Base-by-base conservation (phyloP, 257 asterid genomes). In the Petunia secreta region DNA sequence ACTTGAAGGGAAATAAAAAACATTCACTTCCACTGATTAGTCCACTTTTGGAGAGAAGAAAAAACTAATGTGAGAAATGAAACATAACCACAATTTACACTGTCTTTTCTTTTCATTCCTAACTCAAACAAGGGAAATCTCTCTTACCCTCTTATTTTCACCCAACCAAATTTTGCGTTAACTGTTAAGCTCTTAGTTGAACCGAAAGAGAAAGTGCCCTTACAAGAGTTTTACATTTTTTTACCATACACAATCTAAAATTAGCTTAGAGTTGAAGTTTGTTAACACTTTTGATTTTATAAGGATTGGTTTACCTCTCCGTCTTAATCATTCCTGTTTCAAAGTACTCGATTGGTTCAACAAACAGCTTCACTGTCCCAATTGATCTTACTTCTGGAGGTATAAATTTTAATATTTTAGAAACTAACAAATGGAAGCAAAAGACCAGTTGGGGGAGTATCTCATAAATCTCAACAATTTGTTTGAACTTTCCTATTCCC, bases 371-470 rank as follows among this genome's bases (percentile, higher is more conserved):
- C 15, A 43, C n/a, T 43, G 39, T 8, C 75, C 75, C 54, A 41
- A 67, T 41, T 41, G 11, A n/a, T 54, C 14, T 67, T 67, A 54
- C 39, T 41, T 43, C 55, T 66, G 0, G 36, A 66, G 36, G 75
- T 66, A 34, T 15, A 39, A 67, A 15, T 15, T n/a, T 67, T 67
- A 41, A 2, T 3, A n/a, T n/a, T 15, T 54, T 67, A 8, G 0
- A 67, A 67, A 67, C 39, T 43, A 67, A 67, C 15, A 67, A 67
- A 67, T 43, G 50, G 8, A 67, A 67, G 75, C n/a, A 67, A n/a
- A 67, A 66, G 8, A 67, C 38, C 38, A 67, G 8, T 8, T 3
- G 8, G 38, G 8, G 2, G 15, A 0, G 75, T 66, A 41, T 43
- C 8, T 41, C 55, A 8, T 41, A 53, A n/a, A 67, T 63, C 55